Percentiles rank a stretch among this genome's conserved stretches.
These are phyloP conservation scores for Rheum nobile DNA, from an alignment of 148 eudicot genomes.

Conservation along the genomic window DNA sequence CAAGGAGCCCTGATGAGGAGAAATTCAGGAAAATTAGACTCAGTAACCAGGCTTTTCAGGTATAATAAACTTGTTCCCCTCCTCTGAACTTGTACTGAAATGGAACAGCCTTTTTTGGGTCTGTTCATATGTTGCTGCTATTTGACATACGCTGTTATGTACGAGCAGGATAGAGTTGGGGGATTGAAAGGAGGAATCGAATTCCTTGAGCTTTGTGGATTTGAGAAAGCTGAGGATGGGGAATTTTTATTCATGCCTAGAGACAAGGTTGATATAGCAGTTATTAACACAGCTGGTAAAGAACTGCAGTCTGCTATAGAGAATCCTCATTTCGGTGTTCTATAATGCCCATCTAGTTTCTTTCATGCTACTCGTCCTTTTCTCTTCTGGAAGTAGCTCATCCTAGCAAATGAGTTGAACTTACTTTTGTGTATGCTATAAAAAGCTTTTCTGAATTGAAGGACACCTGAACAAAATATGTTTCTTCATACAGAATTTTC, in stretches of 20 bases:
- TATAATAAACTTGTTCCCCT: constrained; percentile 6
- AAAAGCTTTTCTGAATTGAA: not conserved
- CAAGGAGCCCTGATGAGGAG: constrained; percentile 84
- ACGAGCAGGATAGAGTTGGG: constrained; percentile 77
- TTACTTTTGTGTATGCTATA: not conserved
- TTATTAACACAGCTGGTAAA: constrained; percentile 72
- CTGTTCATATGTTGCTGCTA: not conserved
- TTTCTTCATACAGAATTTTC: not conserved
- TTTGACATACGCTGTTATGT: not conserved
- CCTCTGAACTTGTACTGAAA: not conserved
- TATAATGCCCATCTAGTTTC: constrained; percentile 21
- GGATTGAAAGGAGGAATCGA: constrained; percentile 81
- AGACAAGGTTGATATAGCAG: constrained; percentile 60
- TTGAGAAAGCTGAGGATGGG: constrained; percentile 72
- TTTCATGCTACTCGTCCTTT: not conserved
- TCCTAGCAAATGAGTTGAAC: not conserved
- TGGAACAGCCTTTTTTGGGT: not conserved
- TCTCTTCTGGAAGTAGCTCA: not conserved
- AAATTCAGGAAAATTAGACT: constrained; percentile 89
- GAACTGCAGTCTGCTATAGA: constrained; percentile 85
- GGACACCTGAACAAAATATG: not conserved
- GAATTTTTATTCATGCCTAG: constrained; percentile 80
- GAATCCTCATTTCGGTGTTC: constrained; percentile 92
- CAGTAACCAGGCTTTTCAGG: constrained; percentile 87
- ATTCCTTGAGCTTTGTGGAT: constrained; percentile 89